Evolutionary conservation across 1,139 yeast genomes (phyloP).

Genomic region (Kodamaea alishanica): DNA sequence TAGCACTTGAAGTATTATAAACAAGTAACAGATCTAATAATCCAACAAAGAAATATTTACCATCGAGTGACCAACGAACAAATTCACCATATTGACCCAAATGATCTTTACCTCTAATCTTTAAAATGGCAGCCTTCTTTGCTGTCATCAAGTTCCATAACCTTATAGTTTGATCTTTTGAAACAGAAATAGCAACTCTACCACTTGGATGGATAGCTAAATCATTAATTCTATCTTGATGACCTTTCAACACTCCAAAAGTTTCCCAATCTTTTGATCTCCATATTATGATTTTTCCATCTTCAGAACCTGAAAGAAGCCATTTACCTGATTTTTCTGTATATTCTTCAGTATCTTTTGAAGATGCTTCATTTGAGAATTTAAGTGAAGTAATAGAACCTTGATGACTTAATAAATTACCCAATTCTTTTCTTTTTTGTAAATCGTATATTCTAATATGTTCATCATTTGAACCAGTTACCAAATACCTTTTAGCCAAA

Average conservation of each 20-base stretch:
- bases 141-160: conserved; percentile 97
- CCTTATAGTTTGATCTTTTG: conserved; percentile 76
- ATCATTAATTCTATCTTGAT: conserved; percentile 72
- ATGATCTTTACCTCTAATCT: conserved; percentile 63
- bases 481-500: conserved; percentile 77
- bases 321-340: conserved; percentile 63
- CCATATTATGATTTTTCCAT: conserved; percentile 89
- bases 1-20: conserved; percentile 64
- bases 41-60: conserved; percentile 73
- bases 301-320: conserved; percentile 88
- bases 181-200: conserved; percentile 83
- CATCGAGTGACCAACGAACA: conserved; percentile 62
- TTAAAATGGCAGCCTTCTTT: conserved; percentile 85
- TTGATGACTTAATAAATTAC: conserved; percentile 82
- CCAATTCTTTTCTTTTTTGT: conserved; percentile 90
- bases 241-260: conserved; percentile 85
- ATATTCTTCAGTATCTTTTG: conserved; percentile 16
- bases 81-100: conserved; percentile 63
- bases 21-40: conserved; percentile 60
- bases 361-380: conserved; percentile 53
- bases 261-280: conserved; percentile 96
- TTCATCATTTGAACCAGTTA: conserved; percentile 95
- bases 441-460: conserved; percentile 91
- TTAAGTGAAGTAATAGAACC: conserved; percentile 79
- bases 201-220: conserved; percentile 91